Percentiles rank a stretch among this genome's conserved stretches.
Evolutionary conservation across 2,329 filamentous ascomycete genomes (phyloP).

Genomic region (Hirsutella minnesotensis): DNA sequence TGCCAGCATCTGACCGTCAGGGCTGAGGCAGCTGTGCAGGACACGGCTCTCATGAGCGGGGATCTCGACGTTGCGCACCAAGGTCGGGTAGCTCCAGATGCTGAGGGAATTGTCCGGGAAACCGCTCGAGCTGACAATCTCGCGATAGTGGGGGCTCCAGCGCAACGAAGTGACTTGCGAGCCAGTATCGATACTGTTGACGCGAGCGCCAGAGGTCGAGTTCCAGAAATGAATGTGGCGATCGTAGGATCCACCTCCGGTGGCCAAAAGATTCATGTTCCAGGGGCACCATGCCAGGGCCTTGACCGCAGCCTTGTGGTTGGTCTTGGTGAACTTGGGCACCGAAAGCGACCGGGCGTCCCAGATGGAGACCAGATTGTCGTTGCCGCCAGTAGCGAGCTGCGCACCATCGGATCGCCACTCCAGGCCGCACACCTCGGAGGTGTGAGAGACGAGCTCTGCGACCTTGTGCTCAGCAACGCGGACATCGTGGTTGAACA

Average conservation of each 20-base stretch:
- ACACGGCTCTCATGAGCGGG: conserved; percentile 95
- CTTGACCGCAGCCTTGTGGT: conserved; percentile 98
- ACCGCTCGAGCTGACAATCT: conserved; percentile 93
- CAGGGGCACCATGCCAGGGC: conserved; percentile 97
- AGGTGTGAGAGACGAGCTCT: conserved; percentile 92
- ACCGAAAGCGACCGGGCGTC: conserved; percentile 86
- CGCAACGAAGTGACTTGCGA: conserved; percentile 93
- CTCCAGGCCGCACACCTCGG: conserved; percentile 94
- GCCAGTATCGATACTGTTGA: conserved; percentile 98
- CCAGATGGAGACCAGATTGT: conserved; percentile 99
- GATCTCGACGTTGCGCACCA: conserved; percentile 96
- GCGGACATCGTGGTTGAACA: conserved; percentile 98
- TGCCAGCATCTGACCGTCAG: conserved; percentile 94
- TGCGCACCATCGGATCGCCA: conserved; percentile 96
- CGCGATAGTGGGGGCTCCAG: conserved; percentile 95
- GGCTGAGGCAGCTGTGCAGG: conserved; percentile 91
- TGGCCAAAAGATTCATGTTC: conserved; percentile 94
- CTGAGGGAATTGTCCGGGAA: conserved; percentile 99
- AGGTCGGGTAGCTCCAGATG: conserved; percentile 97
- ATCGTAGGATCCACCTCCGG: conserved; percentile 91
- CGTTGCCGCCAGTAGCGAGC: conserved; percentile 93
- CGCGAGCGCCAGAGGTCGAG: conserved; percentile 89
- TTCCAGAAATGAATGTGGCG: conserved; percentile 99
- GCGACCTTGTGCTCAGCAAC: conserved; percentile 96
- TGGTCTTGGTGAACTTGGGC: conserved; percentile 98